Evolutionary conservation across 768 basidiomycete genomes (phyloP).

Genomic region (Hemileccinum impolitum): DNA sequence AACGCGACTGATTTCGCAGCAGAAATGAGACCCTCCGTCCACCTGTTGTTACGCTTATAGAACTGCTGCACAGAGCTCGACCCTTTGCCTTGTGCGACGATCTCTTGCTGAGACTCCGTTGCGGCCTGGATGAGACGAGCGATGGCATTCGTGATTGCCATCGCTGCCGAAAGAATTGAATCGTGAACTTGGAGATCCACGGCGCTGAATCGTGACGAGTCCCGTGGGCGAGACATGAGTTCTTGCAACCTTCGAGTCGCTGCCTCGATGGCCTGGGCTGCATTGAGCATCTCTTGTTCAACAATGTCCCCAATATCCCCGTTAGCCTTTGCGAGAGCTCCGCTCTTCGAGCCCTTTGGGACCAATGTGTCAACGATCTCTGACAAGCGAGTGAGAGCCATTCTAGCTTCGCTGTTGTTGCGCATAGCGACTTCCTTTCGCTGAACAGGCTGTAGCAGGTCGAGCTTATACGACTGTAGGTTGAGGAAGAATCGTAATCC

Average conservation of each 20-base stretch:
- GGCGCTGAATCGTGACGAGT: conserved; percentile 82
- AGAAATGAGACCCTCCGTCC: conserved; percentile 98
- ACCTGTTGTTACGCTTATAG: conserved; percentile 99
- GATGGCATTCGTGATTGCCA: conserved; percentile 96
- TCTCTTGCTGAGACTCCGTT: conserved; percentile 97
- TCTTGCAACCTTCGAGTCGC: conserved; percentile 88
- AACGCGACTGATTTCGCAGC: conserved; percentile 98
- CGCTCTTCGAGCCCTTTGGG: conserved; percentile 75
- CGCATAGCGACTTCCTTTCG: conserved; percentile 86
- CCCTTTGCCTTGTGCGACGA: conserved; percentile 92
- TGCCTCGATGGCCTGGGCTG: conserved; percentile 88
- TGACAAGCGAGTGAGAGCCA: conserved; percentile 78
- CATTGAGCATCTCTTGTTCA: conserved; percentile 92
- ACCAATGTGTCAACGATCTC: conserved; percentile 83
- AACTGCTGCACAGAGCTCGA: conserved; percentile 92
- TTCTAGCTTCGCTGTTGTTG: conserved; percentile 84
- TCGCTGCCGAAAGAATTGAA: conserved; percentile 88
- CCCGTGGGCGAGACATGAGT: conserved; percentile 88
- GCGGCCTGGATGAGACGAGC: conserved; percentile 93
- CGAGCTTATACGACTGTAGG: conserved; percentile 92
- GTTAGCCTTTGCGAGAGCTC: conserved; percentile 68
- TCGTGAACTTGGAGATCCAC: conserved; percentile 97
- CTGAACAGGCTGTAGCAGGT: conserved; percentile 67
- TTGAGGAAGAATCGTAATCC: conserved; percentile 93
- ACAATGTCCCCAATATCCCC: conserved; percentile 96